Base-by-base conservation (phyloP, 768 basidiomycete species). In the Ramaria sp. region DNA sequence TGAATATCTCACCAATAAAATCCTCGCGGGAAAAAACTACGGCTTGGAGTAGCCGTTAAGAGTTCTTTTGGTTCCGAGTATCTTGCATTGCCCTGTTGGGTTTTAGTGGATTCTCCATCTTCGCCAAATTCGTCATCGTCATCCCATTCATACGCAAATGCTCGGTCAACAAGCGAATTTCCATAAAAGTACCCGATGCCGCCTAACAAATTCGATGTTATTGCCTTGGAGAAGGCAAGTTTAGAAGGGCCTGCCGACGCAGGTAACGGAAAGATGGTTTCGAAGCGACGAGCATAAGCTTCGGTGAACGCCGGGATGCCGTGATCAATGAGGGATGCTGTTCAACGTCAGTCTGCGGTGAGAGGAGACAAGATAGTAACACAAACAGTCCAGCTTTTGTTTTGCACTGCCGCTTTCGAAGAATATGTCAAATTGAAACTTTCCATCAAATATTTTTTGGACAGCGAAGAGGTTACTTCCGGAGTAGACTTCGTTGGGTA, bases 181-280 rank as follows among this genome's bases (percentile, higher is more conserved):
- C 94, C 94, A 64, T 94, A 87, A 70, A 94, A 98, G 70, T 96
- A 97, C 11, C 94, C 94, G 38, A 98, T 82, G 19, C 94, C 94
- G 54, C 91, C 94, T 11, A 97, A 71, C 45, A 97, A 78, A 66
- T 92, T 97, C 1, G 94, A 86, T 0, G 93, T 95, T 57, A 95
- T 81, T 4, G 83, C 84, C 65, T 88, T 86, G 1, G 92, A 95
- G 67, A 97, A 97, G 0, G 73, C 72, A 53, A 73, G 70, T 27
- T 74, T 69, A 42, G 73, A 71, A 31, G 77, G 68, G 60, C 70
- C 75, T 13, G 80, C 73, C 1, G 81, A 77, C 1, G 76, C 63
- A 5, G 84, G 80, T 39, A 83, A 74, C 10, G 91, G 89, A 65
- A 97, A 88, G 4, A 77, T 73, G 1, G 72, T 61, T 47, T 77